Base-by-base conservation (phyloP, 2,329 filamentous ascomycete species). In the Dichotomopilus funicola region DNA sequence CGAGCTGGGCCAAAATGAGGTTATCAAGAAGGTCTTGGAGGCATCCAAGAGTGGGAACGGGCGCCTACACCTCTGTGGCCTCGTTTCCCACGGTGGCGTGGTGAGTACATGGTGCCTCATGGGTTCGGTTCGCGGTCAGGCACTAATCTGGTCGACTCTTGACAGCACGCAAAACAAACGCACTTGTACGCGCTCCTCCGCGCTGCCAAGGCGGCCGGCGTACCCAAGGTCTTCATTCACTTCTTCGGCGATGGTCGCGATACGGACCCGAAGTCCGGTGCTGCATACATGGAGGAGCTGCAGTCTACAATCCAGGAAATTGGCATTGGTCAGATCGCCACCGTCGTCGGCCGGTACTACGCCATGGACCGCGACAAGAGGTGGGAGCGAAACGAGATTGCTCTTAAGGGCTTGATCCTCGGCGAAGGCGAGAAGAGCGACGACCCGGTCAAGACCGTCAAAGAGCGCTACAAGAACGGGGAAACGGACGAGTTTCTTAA, bases 321-420 rank as follows among this genome's bases (percentile, higher is more conserved):
- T 63, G 91, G 90, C 45, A 74, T 87, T 61, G 94, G 92, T 63
- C 81, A 96, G 73, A 82, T 99, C 62, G 92, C 89, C 36, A 96
- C 94, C 40, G 82, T 97, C 48, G 92, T 97, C 58, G 94, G 94
- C 58, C 86, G 92, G 65, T 99, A 97, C 85, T 99, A 89, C 73
- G 90, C 91, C 74, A 99, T 99, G 94, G 94, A 99, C 78, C 91
- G 94, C 65, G 94, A 99, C 73, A 97, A 97, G 89, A 85, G 94
- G 72, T 99, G 94, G 94, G 94, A 99, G 70, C 83, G 94, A 70
- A 80, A 96, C 63, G 89, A 96, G 78, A 67, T 96, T 64, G 94
- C 88, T 64, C 78, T 99, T 70, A 92, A 94, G 75, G 94, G 89
- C 58, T 70, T 99, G 65, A 77, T 96, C 46, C 77, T 82, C 10